Percentiles rank a stretch among this genome's conserved stretches.
phyloP scores from a whole-genome alignment of 257 asterid genomes.

The Ligustrum vulgare region DNA sequence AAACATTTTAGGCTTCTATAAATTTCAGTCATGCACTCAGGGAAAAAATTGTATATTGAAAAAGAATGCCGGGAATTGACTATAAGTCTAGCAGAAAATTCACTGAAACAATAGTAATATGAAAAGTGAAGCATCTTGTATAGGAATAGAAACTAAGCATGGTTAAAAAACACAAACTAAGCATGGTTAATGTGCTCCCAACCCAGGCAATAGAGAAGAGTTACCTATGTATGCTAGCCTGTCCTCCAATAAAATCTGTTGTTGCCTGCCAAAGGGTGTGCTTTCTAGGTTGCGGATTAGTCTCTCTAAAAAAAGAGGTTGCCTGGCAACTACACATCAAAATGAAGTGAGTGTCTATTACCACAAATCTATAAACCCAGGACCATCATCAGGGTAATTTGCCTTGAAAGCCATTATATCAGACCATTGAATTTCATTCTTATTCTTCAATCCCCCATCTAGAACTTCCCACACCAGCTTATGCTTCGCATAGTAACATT shows the following conservation, averaged over 20 bases:
- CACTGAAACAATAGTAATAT: no score
- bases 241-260: conserved; percentile 40
- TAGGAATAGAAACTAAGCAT: no score
- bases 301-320: conserved; percentile 46
- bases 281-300: conserved; percentile 42
- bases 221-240: conserved; percentile 35
- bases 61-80: no score
- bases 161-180: no score
- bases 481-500: conserved; percentile 44
- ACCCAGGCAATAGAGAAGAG: background rate
- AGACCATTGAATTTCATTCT: conserved; percentile 44
- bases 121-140: no score
- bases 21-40: no score
- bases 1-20: no score
- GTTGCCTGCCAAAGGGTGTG: conserved; percentile 49
- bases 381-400: conserved; percentile 35
- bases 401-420: conserved; percentile 42
- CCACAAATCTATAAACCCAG: conserved; percentile 40
- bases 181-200: no score
- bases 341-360: conserved; percentile 9
- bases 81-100: no score
- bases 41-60: no score
- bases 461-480: conserved; percentile 48
- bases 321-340: conserved; percentile 31
- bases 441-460: conserved; percentile 45